Conservation (phyloP, 441 rosid genomes). For the Aleurites moluccanus region DNA sequence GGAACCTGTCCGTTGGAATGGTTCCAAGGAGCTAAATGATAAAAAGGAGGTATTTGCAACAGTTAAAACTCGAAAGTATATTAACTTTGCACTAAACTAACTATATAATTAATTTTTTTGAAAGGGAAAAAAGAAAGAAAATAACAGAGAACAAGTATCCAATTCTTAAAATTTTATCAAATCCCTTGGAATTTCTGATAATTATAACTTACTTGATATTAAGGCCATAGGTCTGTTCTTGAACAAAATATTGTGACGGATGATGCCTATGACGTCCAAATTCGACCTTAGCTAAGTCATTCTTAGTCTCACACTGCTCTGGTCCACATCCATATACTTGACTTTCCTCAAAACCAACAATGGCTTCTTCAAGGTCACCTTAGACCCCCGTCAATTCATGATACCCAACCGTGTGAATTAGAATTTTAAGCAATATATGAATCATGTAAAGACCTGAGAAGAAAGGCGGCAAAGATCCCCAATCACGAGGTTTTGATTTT, state of each 20-base stretch:
- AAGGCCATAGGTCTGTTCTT: conserved; percentile 81
- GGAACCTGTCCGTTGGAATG: too few species aligned
- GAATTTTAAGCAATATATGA: not conserved
- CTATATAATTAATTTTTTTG: too few species aligned
- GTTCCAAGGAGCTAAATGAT: too few species aligned
- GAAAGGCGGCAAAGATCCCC: conserved; percentile 79
- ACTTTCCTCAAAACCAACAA: conserved; percentile 71
- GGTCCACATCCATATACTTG: conserved; percentile 34
- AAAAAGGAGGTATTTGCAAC: too few species aligned
- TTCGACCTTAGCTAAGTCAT: conserved; percentile 38
- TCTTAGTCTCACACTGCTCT: conserved; percentile 6
- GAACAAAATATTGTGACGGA: conserved; percentile 70
- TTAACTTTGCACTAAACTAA: too few species aligned
- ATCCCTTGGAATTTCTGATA: not conserved
- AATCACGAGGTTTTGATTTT: conserved; percentile 68
- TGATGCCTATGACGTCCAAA: conserved; percentile 66
- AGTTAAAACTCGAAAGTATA: too few species aligned
- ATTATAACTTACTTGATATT: conserved; percentile 53
- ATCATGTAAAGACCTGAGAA: conserved; percentile 48
- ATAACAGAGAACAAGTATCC: too few species aligned
- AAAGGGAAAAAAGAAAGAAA: too few species aligned
- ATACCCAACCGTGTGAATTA: conserved; percentile 58
- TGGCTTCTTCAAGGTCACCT: conserved; percentile 69
- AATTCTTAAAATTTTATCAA: too few species aligned
- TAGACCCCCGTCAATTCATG: conserved; percentile 72